Base-by-base conservation (phyloP, 2,329 filamentous ascomycete genomes). In the Basipetospora chlamydospora region DNA sequence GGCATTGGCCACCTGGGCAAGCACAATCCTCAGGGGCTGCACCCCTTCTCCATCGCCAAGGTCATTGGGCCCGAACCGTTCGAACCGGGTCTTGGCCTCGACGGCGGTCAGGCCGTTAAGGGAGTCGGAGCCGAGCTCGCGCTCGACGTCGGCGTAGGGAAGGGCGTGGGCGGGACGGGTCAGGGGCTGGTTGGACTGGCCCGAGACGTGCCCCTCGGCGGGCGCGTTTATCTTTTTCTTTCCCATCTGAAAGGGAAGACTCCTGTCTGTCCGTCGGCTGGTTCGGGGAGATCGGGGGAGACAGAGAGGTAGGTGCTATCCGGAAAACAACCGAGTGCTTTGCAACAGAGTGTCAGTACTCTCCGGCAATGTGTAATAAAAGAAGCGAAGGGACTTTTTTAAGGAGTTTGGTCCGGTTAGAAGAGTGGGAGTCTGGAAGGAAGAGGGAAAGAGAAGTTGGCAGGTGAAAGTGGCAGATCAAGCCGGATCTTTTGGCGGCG, bases 131-230 rank as follows among this genome's bases (percentile, higher is more conserved):
- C 60, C 50, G 15, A 77, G 61, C 49, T 79, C 67, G 13, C 60
- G 48, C 20, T 67, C 58, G 23, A 73, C 63, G 30, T 62, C 50
- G 12, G 63, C 51, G 44, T 55, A 60, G 17, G 58, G 48, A 30
- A 79, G 59, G 33, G 66, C 58, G 46, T 80, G 74, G 20, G 74
- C 72, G 8, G 74, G 72, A 33, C 60, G 55, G 8, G 65, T 66
- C 36, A 80, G 57, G 6, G 50, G 50, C 10, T 42, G 38, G 34
- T 56, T 58, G 35, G 49, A 52, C 42, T 56, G 54, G 6, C 52
- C 55, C 33, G 52, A 55, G 42, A 56, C 45, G 37, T 54, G 51
- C 1, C 18, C 30, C 35, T 35, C 36, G 16, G 26, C 29, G 12
- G 34, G 34, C 11, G 29, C 22, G 28, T 31, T 26, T 16, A 10